Evolutionary conservation across 176 grass and related monocot species (phyloP).

Genomic region (Zea luxurians): DNA sequence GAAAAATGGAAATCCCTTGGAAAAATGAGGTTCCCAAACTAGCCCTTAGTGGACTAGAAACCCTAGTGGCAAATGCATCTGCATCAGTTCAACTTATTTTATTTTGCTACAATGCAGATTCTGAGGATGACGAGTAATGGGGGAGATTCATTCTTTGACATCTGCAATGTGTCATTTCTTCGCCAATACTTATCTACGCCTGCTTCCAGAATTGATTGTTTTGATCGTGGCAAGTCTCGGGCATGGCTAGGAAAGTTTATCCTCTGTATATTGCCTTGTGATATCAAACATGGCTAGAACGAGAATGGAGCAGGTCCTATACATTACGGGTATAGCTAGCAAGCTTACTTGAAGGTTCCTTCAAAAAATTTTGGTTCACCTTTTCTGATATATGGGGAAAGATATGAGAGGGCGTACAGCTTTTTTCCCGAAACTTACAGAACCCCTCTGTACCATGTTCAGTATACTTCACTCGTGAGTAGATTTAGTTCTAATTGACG

Average conservation of each 20-base stretch:
- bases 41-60: not conserved
- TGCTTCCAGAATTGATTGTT: conserved; percentile 38
- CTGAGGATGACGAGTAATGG: conserved; percentile 59
- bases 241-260: conserved; percentile 40
- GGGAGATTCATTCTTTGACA: conserved; percentile 45
- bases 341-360: conserved; percentile 31
- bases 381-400: conserved; percentile 42
- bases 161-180: conserved; percentile 34
- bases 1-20: too few species aligned
- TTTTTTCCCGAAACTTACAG: conserved; percentile 29
- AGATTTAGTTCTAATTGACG: conserved; percentile 52
- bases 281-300: conserved; percentile 38
- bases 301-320: conserved; percentile 38
- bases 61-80: conserved; percentile 14
- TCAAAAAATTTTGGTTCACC: conserved; percentile 44
- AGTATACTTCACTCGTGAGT: conserved; percentile 48
- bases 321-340: conserved; percentile 63
- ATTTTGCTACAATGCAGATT: conserved; percentile 54
- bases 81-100: conserved; percentile 11
- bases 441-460: conserved; percentile 48
- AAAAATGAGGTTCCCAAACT: too few species aligned
- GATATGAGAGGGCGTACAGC: conserved; percentile 21
- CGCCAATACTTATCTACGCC: conserved; percentile 39
- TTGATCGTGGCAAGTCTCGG: conserved; percentile 38
- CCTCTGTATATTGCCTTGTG: conserved; percentile 50